These are phyloP conservation scores for Amanita molliuscula DNA, from an alignment of 768 basidiomycete species.

Conservation along the genomic window DNA sequence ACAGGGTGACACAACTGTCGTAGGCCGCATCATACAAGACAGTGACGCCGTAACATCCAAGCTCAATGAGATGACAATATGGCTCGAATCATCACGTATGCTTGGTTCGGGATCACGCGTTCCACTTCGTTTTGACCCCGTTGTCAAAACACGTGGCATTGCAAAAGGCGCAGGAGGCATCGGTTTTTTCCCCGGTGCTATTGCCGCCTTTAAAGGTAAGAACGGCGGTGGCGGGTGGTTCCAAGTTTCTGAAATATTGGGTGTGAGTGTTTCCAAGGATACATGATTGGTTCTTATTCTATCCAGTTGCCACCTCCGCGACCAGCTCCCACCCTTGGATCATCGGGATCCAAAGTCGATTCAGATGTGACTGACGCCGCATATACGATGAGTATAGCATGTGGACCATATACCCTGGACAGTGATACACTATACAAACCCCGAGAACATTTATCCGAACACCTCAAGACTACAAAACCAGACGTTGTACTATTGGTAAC, in stretches of 20 bases:
- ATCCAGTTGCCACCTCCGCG: slow-evolving; percentile 55
- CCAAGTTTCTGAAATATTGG: slow-evolving; percentile 68
- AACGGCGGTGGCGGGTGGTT: slow-evolving; percentile 91
- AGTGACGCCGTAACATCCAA: slow-evolving; percentile 53
- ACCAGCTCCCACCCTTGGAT: slow-evolving; percentile 24
- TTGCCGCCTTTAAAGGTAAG: slow-evolving; percentile 77
- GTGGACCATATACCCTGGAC: slow-evolving; percentile 83
- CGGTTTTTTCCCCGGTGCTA: slow-evolving; percentile 81
- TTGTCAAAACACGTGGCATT: slow-evolving; percentile 56
- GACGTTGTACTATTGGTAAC: slow-evolving; percentile 70
- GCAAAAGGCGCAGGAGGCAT: slow-evolving; percentile 50
- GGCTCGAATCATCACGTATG: slow-evolving; percentile 78
- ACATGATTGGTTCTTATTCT: background rate
- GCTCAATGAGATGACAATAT: slow-evolving; percentile 63
- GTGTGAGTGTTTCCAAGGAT: slow-evolving; percentile 37
- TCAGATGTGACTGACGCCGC: slow-evolving; percentile 31
- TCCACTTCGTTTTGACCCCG: slow-evolving; percentile 58
- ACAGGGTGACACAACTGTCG: slow-evolving; percentile 56
- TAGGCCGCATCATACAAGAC: slow-evolving; percentile 70
- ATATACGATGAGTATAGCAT: slow-evolving; percentile 61
- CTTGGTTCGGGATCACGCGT: slow-evolving; percentile 58
- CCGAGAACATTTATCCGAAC: slow-evolving; percentile 52
- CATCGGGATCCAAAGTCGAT: slow-evolving; percentile 18
- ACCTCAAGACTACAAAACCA: slow-evolving; percentile 56
- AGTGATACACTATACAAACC: slow-evolving; percentile 67